These are phyloP conservation scores for Gentiana macrophylla DNA, from an alignment of 257 asterid species.

Conservation along the genomic window DNA sequence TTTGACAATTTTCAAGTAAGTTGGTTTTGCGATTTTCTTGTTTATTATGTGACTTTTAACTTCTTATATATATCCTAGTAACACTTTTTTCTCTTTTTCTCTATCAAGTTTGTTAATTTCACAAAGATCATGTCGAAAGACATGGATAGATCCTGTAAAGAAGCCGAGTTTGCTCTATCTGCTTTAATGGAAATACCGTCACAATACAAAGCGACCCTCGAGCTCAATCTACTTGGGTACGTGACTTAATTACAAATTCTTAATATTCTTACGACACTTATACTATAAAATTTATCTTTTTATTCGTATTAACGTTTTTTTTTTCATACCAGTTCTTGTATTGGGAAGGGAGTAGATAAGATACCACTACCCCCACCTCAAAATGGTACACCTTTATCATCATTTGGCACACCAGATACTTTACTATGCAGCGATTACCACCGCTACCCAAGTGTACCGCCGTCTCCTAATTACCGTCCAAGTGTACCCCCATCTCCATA, in stretches of 20 bases:
- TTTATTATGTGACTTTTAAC: neutral
- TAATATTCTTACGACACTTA: neutral
- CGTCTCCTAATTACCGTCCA: constrained; percentile 29
- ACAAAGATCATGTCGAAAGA: too few relatives aligned
- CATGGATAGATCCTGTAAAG: constrained; percentile 51
- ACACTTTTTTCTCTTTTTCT: constrained; percentile 2
- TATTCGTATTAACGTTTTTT: constrained; percentile 7
- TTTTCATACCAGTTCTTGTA: constrained; percentile 40
- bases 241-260: neutral
- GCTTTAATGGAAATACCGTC: constrained; percentile 97
- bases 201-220: constrained; percentile 88
- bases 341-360: constrained; percentile 63
- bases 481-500: constrained; percentile 55
- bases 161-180: constrained; percentile 86
- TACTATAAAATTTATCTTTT: neutral
- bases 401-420: constrained; percentile 42
- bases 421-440: constrained; percentile 19
- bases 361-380: constrained; percentile 79
- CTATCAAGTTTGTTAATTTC: too few relatives aligned
- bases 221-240: constrained; percentile 83
- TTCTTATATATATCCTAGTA: neutral
- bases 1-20: constrained; percentile 87
- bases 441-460: too few relatives aligned
- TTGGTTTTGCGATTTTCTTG: constrained; percentile 4
- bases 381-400: constrained; percentile 42